Conservation (phyloP, 768 basidiomycete species). For the Leccinum disarticulatum region DNA sequence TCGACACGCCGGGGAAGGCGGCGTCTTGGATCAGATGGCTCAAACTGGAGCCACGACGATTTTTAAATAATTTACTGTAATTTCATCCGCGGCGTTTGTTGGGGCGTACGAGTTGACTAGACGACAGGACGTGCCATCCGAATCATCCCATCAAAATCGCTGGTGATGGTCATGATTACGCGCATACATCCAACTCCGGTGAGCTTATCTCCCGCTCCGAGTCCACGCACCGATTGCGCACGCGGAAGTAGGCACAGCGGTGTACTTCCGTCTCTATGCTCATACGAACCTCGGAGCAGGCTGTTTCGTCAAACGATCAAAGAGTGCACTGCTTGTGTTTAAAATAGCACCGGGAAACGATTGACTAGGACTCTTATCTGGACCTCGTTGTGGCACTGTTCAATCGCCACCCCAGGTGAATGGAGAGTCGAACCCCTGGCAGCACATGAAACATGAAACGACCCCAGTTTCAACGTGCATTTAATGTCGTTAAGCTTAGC, state of each 20-base stretch:
- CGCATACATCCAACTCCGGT: background rate
- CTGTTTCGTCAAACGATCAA: background rate
- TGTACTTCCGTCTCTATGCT: background rate
- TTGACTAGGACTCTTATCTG: background rate
- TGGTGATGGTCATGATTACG: background rate
- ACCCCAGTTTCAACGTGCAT: background rate
- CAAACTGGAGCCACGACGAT: background rate
- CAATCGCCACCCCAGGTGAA: background rate
- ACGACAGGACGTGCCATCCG: background rate
- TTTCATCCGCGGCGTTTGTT: background rate
- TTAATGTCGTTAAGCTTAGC: background rate
- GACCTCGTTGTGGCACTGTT: background rate
- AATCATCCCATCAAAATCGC: background rate
- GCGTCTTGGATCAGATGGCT: background rate
- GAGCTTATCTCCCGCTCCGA: background rate
- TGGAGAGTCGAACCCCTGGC: background rate
- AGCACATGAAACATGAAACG: background rate
- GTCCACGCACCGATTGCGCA: background rate
- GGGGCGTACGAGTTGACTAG: slow-evolving; percentile 1
- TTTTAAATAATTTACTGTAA: background rate
- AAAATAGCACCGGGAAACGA: background rate
- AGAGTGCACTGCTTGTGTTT: background rate
- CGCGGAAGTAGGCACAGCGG: background rate
- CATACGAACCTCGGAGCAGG: background rate
- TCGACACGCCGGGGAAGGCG: background rate